These are phyloP conservation scores for Ajuga chamaepitys DNA, from an alignment of 257 asterid species.

Conservation along the genomic window DNA sequence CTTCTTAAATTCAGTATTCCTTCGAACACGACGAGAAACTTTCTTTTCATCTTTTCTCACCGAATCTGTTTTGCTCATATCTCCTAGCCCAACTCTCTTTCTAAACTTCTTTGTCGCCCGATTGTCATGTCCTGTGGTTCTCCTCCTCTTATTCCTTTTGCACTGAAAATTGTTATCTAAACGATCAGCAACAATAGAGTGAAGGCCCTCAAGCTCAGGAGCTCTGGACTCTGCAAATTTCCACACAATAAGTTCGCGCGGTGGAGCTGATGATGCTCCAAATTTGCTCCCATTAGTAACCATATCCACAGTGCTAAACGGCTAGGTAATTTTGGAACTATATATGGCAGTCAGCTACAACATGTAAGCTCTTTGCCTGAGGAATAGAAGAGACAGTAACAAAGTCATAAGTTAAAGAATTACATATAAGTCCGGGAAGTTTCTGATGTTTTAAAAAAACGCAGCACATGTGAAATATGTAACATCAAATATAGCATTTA, in stretches of 20 bases:
- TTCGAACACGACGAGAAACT: slow-evolving; percentile 54
- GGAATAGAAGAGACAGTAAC: not conserved
- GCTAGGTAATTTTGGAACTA: slow-evolving; percentile 3
- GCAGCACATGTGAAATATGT: not conserved
- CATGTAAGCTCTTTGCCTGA: slow-evolving; percentile 8
- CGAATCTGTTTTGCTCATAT: slow-evolving; percentile 7
- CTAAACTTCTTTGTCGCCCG: slow-evolving; percentile 39
- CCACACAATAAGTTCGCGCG: slow-evolving; percentile 57
- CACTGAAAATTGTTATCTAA: slow-evolving; percentile 53
- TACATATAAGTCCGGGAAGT: not conserved
- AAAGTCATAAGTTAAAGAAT: not conserved
- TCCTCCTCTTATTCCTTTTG: slow-evolving; percentile 67
- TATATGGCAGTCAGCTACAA: not conserved
- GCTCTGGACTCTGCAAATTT: slow-evolving; percentile 78
- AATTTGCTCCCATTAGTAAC: slow-evolving; percentile 27
- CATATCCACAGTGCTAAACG: slow-evolving; percentile 22
- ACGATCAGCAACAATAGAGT: slow-evolving; percentile 51
- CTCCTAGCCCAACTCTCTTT: slow-evolving; percentile 32
- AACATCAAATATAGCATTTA: not conserved
- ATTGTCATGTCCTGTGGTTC: slow-evolving; percentile 72
- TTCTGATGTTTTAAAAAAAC: not conserved
- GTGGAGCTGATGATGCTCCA: slow-evolving; percentile 39
- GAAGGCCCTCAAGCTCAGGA: slow-evolving; percentile 64
- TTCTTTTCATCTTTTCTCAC: slow-evolving; percentile 27
- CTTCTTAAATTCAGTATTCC: slow-evolving; percentile 63